These are phyloP conservation scores for Malus hybrid DNA, from an alignment of 331 rosid species.

Conservation along the genomic window DNA sequence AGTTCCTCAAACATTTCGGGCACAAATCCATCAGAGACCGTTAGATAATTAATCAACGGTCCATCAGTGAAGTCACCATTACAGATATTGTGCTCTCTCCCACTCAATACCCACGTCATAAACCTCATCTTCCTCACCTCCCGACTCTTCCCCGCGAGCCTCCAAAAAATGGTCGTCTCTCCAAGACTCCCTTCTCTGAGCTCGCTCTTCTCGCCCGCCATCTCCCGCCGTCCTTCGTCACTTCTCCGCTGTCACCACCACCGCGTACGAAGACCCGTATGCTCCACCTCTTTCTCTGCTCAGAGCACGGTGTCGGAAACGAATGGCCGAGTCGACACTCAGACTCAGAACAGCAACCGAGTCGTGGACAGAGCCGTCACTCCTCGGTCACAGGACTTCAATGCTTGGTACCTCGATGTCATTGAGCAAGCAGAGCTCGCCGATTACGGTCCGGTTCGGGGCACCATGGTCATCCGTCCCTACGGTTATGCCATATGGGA, in stretches of 20 bases:
- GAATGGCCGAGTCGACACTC: slow-evolving; percentile 33
- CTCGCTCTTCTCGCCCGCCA: slow-evolving; percentile 44
- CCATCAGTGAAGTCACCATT: neutral
- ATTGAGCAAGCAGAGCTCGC: slow-evolving; percentile 89
- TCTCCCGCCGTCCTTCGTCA: slow-evolving; percentile 24
- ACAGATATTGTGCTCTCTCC: neutral
- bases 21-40: neutral
- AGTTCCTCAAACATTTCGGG: no score
- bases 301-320: slow-evolving; percentile 47
- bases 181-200: slow-evolving; percentile 61
- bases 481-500: slow-evolving; percentile 98
- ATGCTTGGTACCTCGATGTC: slow-evolving; percentile 85
- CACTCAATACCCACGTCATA: neutral
- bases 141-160: neutral
- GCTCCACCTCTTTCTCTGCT: slow-evolving; percentile 34
- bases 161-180: slow-evolving; percentile 32
- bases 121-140: slow-evolving; percentile 2
- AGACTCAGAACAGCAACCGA: slow-evolving; percentile 42
- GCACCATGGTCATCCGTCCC: slow-evolving; percentile 97
- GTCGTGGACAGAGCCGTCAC: slow-evolving; percentile 60
- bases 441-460: slow-evolving; percentile 95
- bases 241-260: slow-evolving; percentile 14
- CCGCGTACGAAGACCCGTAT: slow-evolving; percentile 5
- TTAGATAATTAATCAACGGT: neutral
- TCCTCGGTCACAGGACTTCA: slow-evolving; percentile 85